Evolutionary conservation across 75 land plant genomes (phyloP).

Genomic region (Adiantum capillusveneris): DNA sequence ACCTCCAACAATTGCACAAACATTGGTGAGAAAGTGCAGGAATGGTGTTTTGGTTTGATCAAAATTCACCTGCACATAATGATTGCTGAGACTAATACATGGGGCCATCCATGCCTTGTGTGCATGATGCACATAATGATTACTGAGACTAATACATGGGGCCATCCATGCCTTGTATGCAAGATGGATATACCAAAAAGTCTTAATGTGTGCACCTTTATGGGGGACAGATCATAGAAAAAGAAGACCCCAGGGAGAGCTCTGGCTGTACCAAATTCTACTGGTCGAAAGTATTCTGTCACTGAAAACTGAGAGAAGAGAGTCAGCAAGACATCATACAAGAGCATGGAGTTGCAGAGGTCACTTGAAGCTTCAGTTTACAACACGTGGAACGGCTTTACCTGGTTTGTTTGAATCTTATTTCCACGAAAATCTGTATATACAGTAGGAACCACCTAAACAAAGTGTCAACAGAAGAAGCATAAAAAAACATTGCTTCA

Average conservation of each 20-base stretch:
- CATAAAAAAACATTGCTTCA: too few species aligned
- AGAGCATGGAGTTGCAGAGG: too few species aligned
- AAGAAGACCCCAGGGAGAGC: conserved; percentile 83
- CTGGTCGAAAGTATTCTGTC: conserved; percentile 69
- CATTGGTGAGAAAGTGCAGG: conserved; percentile 82
- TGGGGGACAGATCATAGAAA: conserved; percentile 90
- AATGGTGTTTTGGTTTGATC: conserved; percentile 53
- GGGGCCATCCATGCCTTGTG: too few species aligned
- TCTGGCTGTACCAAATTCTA: conserved; percentile 34
- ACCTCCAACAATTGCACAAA: conserved; percentile 98
- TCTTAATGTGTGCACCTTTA: too few species aligned
- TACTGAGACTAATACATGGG: too few species aligned
- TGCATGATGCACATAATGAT: too few species aligned
- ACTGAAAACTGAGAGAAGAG: conserved; percentile 68
- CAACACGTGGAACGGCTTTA: conserved; percentile 12
- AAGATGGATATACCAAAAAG: neutral
- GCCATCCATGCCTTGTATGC: too few species aligned
- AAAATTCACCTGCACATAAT: conserved; percentile 64
- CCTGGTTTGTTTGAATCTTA: conserved; percentile 83
- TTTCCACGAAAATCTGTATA: conserved; percentile 69
- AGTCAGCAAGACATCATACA: too few species aligned
- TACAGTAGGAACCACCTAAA: conserved; percentile 84
- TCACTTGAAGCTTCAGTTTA: too few species aligned
- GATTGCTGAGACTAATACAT: too few species aligned
- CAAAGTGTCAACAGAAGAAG: neutral